Evolutionary conservation across 306 rosid genomes (phyloP), one percentile per base, ranked within the genome.

Genomic region (Mimosa bimucronata): DNA sequence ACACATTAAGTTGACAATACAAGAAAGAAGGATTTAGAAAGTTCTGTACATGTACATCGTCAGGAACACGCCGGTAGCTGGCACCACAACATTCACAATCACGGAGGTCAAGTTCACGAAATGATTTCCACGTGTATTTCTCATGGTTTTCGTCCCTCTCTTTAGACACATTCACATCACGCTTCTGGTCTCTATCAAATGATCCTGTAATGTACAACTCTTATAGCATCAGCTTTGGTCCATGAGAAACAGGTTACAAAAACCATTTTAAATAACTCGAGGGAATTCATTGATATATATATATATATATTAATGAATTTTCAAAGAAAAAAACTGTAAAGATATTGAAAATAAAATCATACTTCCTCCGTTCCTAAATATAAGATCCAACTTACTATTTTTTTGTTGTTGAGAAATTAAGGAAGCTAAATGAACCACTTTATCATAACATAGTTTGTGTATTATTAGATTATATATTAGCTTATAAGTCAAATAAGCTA

Each of bases 51-150:
- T 34, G 38, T 88, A 96, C 98, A 74, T 96, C 97, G 5, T 89
- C 86, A 2, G 99, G 99, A 73, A 96, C 89, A 81, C 90, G 97
- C 65, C 99, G 90, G 80, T 96, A 96, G 86, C 98, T 96, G 40
- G 98, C 91, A 62, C 93, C 90, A 84, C 98, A 88, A 42, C 89
- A 84, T 83, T 86, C 86, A 83, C 99, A 90, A 42, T 81, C 85
- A 67, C 94, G 90, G 78, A 91, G 97, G 82, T 96, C 98, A 62
- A 96, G 97, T 85, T 96, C 98, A 88, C 88, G 97, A 81, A 93
- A 93, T 79, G 99, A 91, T 81, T 91, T 93, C 41, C 80, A 86
- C 89, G 84, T 68, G 87, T 91, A 93, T 79, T 93, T 96, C 72
- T 95, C 97, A 84, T 81, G 84, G 88, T 83, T 76, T 83, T 90